Base-by-base conservation (phyloP, 768 basidiomycete genomes). In the Rhizopogon roseolus region DNA sequence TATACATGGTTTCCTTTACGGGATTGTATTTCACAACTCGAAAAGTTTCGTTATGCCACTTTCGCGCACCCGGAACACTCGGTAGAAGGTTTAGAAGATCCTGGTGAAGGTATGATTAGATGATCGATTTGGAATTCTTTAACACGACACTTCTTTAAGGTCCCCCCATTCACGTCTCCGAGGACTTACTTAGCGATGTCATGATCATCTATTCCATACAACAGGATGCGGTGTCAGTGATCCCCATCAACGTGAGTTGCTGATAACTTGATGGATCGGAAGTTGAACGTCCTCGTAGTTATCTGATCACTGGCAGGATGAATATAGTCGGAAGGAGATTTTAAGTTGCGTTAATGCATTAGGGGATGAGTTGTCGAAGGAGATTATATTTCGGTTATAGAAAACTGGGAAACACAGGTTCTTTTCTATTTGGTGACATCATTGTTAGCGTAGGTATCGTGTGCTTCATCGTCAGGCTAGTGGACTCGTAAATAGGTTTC, bases 1-100 rank as follows among this genome's bases (percentile, higher is more conserved):
- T 86, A 88, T 60, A 76, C 77, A 6, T 97, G 92, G 86, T 78
- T 83, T 64, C 85, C 86, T 14, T 67, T 96, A 4, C 70, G 81
- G 39, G 62, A 62, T 17, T 92, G 90, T 60, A 66, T 66, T 22
- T 71, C 78, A 0, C 61, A 83, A n/a, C 74, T 98, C 8, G 83
- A 92, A 34, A 73, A 73, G 58, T 71, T 84, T 63, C 78, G 82
- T 65, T 90, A 90, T 65, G 84, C 81, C 22, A 80, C 76, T 61
- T 95, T 87, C 66, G 82, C 84, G 16, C 68, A 78, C 40, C 84
- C 82, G n/a, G 75, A 78, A 34, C 79, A 78, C 55, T 88, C 82
- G 1, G 68, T 74, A 29, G 66, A 63, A 44, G 66, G 66, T 32
- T 53, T 69, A 29, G 64, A 69, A 17, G 64, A 66, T 52, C 55